phyloP scores from a whole-genome alignment of 495 filamentous ascomycete species.

The Extremus antarcticus region DNA sequence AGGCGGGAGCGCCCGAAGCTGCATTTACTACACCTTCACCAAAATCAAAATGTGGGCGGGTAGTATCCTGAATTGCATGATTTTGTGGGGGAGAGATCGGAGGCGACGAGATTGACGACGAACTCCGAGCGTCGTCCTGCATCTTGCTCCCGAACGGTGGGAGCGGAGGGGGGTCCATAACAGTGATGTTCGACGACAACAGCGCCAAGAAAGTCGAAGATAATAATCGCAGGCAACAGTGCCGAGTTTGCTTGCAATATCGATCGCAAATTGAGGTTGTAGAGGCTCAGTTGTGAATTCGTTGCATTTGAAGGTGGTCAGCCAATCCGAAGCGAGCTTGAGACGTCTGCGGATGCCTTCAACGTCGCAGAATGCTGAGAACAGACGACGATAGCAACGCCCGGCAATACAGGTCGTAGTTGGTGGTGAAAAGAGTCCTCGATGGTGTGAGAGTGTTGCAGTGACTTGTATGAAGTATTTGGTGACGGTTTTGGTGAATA shows the following conservation, averaged over 20 bases:
- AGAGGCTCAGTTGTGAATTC: background rate
- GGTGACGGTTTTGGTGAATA: background rate
- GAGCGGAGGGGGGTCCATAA: background rate
- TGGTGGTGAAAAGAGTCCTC: background rate
- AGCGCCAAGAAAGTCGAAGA: slow-evolving; percentile 13
- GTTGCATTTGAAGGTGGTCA: background rate
- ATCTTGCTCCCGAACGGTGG: too few relatives aligned
- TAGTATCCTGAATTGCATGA: slow-evolving; percentile 5
- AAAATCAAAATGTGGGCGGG: too few relatives aligned
- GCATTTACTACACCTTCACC: slow-evolving; percentile 9
- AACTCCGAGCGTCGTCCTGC: background rate
- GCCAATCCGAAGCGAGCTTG: slow-evolving; percentile 9
- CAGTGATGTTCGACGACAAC: background rate
- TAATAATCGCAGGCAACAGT: background rate
- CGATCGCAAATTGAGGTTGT: background rate
- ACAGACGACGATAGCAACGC: slow-evolving; percentile 1
- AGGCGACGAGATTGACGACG: slow-evolving; percentile 19
- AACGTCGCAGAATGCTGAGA: slow-evolving; percentile 6
- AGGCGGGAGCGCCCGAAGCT: slow-evolving; percentile 12
- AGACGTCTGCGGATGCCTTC: background rate
- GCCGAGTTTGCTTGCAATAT: background rate
- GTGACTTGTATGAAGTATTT: background rate
- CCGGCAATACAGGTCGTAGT: background rate
- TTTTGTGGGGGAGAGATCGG: slow-evolving; percentile 14
- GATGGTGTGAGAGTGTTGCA: background rate